phyloP scores from a whole-genome alignment of 371 early-diverging fungal genomes.

The Batkoa obscura region DNA sequence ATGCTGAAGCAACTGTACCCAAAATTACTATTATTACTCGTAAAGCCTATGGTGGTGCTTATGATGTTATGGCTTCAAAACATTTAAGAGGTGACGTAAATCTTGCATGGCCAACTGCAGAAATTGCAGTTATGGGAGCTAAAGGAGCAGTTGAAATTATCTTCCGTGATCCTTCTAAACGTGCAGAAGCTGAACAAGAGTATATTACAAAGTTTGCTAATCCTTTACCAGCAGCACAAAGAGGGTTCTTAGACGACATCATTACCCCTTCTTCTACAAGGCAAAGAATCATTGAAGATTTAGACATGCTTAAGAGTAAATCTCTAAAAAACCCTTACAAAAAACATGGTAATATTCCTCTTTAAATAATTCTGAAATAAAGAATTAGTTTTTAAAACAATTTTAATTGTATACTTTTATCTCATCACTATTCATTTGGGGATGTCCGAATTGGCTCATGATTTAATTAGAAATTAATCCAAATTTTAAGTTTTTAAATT shows the following conservation, averaged over 20 bases:
- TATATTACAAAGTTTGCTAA: slow-evolving; percentile 86
- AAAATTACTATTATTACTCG: slow-evolving; percentile 90
- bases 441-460: too few relatives aligned
- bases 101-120: slow-evolving; percentile 91
- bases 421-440: too few relatives aligned
- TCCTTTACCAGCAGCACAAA: slow-evolving; percentile 88
- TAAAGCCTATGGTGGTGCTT: slow-evolving; percentile 95
- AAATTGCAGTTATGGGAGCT: slow-evolving; percentile 97
- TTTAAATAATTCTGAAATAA: too few relatives aligned
- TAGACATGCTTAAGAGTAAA: slow-evolving; percentile 60
- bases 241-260: slow-evolving; percentile 89
- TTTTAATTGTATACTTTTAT: too few relatives aligned
- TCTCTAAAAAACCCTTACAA: slow-evolving; percentile 56
- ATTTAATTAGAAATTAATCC: too few relatives aligned
- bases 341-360: slow-evolving; percentile 89
- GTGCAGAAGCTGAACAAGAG: slow-evolving; percentile 59
- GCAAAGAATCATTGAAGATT: slow-evolving; percentile 65
- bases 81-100: slow-evolving; percentile 85
- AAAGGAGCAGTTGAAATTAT: slow-evolving; percentile 93
- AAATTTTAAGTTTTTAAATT: too few relatives aligned
- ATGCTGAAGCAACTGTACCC: slow-evolving; percentile 93
- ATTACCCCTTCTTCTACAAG: slow-evolving; percentile 74
- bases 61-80: slow-evolving; percentile 95
- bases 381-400: too few relatives aligned
- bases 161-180: slow-evolving; percentile 53